Conservation (phyloP, 768 basidiomycete genomes). For the Pisolithus microcarpus region DNA sequence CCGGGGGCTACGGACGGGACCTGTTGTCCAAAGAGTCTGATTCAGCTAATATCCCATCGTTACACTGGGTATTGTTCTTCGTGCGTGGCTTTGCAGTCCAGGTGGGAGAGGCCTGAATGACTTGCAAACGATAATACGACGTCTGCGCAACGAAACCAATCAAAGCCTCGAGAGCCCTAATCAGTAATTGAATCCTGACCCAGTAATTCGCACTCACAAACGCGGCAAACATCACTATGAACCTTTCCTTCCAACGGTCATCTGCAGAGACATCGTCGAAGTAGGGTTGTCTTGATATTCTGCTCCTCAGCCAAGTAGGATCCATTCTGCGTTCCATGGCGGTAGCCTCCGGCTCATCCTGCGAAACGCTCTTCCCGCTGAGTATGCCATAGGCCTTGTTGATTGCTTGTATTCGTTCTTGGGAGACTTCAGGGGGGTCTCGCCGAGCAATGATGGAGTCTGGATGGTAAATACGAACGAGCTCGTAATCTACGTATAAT, state of each 20-base stretch:
- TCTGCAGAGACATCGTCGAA: constrained; percentile 39
- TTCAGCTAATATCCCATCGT: constrained; percentile 20
- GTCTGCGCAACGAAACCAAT: constrained; percentile 29
- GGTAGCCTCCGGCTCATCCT: constrained; percentile 11
- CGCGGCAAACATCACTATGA: constrained; percentile 50
- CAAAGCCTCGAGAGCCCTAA: constrained; percentile 21
- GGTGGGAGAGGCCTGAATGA: constrained; percentile 17
- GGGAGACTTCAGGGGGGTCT: constrained; percentile 42
- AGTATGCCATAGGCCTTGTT: constrained; percentile 61
- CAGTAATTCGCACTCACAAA: constrained; percentile 31
- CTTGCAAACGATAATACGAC: constrained; percentile 23
- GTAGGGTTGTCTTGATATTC: constrained; percentile 34
- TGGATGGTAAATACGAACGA: constrained; percentile 74
- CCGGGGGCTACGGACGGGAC: background rate
- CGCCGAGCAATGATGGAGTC: constrained; percentile 47
- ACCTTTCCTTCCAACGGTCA: constrained; percentile 61
- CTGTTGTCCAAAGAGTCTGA: background rate
- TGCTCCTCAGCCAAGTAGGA: constrained; percentile 37
- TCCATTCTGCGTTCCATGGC: constrained; percentile 19
- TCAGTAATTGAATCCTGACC: background rate
- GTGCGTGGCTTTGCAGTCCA: constrained; percentile 4
- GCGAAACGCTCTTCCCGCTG: constrained; percentile 36
- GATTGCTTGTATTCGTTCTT: constrained; percentile 64
- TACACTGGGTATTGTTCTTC: constrained; percentile 1
- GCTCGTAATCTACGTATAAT: constrained; percentile 55